phyloP scores from a whole-genome alignment of 2,329 filamentous ascomycete genomes.

The Calcarisporium arbuscula region DNA sequence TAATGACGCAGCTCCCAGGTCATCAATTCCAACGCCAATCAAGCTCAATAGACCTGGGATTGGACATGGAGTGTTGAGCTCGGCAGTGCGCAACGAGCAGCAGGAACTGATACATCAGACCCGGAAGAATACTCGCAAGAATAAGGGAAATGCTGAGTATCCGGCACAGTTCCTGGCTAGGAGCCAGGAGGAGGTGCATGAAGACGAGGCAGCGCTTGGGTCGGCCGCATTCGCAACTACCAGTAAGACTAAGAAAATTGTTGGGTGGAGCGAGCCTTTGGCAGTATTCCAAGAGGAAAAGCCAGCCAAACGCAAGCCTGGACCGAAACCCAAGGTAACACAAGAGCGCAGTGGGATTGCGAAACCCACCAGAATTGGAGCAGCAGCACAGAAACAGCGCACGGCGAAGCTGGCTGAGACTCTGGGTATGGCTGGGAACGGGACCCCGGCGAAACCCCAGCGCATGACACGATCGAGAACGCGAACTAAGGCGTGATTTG shows the following conservation, averaged over 20 bases:
- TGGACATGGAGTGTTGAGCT: slow-evolving; percentile 18
- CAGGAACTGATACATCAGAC: slow-evolving; percentile 27
- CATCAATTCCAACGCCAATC: slow-evolving; percentile 28
- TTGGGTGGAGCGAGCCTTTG: slow-evolving; percentile 28
- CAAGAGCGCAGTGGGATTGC: slow-evolving; percentile 20
- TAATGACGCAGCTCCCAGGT: slow-evolving; percentile 18
- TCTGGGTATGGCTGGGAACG: slow-evolving; percentile 26
- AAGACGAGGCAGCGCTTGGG: slow-evolving; percentile 14
- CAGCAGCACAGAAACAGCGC: slow-evolving; percentile 18
- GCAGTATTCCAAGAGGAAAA: slow-evolving; percentile 19
- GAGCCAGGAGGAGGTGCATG: slow-evolving; percentile 16
- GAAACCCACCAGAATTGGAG: slow-evolving; percentile 18
- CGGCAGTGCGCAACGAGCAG: slow-evolving; percentile 21
- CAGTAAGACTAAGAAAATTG: slow-evolving; percentile 18
- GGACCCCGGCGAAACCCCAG: slow-evolving; percentile 26
- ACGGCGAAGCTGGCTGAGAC: slow-evolving; percentile 22
- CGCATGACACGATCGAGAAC: slow-evolving; percentile 24
- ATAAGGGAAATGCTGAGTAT: slow-evolving; percentile 28
- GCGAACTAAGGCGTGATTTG: slow-evolving; percentile 15
- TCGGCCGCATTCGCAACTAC: slow-evolving; percentile 6
- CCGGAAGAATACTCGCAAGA: slow-evolving; percentile 26
- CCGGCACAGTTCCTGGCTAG: slow-evolving; percentile 27
- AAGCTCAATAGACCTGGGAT: too few species aligned
- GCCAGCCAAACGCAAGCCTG: slow-evolving; percentile 17
- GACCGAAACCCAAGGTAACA: slow-evolving; percentile 16